Evolutionary conservation across 495 filamentous ascomycete genomes (phyloP).

Genomic region (Annulohypoxylon stygium): DNA sequence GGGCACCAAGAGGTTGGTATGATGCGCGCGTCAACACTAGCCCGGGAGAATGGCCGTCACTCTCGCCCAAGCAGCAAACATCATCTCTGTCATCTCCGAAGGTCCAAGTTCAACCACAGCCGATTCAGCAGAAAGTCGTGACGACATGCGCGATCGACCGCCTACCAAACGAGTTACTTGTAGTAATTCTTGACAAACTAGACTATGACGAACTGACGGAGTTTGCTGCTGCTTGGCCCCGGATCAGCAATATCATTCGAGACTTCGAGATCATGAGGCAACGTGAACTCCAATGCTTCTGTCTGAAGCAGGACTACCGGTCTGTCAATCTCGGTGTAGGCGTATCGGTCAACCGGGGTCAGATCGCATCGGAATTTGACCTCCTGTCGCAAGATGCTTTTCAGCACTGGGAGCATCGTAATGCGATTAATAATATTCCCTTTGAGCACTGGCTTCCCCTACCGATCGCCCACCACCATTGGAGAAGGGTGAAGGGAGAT

Average conservation of each 20-base stretch:
- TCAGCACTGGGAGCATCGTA: conserved; percentile 45
- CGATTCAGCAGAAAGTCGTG: background rate
- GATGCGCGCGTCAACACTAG: conserved; percentile 33
- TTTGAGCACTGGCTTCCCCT: conserved; percentile 64
- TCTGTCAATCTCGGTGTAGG: conserved; percentile 61
- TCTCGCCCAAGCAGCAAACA: background rate
- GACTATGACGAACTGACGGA: conserved; percentile 56
- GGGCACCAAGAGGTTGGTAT: background rate
- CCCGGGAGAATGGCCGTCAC: conserved; percentile 24
- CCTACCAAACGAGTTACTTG: conserved; percentile 59
- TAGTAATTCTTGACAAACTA: conserved; percentile 55
- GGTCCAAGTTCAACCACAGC: background rate
- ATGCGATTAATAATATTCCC: conserved; percentile 56
- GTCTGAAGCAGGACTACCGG: conserved; percentile 59
- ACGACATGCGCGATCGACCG: conserved; percentile 31
- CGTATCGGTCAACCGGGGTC: conserved; percentile 46
- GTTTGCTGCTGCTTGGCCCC: conserved; percentile 56
- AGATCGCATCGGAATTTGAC: conserved; percentile 64
- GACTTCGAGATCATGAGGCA: conserved; percentile 59
- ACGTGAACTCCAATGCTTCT: conserved; percentile 66
- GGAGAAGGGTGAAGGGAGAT: conserved; percentile 52
- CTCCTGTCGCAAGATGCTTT: conserved; percentile 60
- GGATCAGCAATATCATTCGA: conserved; percentile 52
- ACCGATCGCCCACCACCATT: conserved; percentile 62
- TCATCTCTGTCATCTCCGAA: background rate